Conservation (phyloP, 2,329 filamentous ascomycete genomes). For the Fusarium hainanense region DNA sequence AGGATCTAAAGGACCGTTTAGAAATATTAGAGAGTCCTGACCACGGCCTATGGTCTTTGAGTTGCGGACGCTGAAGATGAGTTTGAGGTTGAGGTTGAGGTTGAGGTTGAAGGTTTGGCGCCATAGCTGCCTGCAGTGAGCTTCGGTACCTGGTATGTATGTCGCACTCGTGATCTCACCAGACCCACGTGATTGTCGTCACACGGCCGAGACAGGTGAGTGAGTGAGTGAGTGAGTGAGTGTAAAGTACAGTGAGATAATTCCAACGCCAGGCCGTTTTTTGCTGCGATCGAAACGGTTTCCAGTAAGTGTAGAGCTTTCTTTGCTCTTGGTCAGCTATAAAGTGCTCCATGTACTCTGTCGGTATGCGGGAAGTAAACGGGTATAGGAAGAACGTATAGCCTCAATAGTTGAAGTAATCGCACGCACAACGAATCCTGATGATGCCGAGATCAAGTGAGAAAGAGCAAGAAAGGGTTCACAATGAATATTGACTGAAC, state of each 20-base stretch:
- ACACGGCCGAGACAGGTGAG: conserved; percentile 34
- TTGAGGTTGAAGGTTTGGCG: conserved; percentile 41
- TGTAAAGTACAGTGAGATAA: background rate
- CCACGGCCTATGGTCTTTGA: conserved; percentile 56
- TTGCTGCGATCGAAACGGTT: conserved; percentile 14
- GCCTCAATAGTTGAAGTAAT: background rate
- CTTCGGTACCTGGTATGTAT: background rate
- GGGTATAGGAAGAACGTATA: background rate
- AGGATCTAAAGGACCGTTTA: conserved; percentile 68
- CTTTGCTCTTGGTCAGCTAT: conserved; percentile 14
- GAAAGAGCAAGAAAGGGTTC: conserved; percentile 11
- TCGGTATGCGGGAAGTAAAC: background rate
- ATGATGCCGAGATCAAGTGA: background rate
- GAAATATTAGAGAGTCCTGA: conserved; percentile 63
- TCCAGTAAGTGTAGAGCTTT: conserved; percentile 10
- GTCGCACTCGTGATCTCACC: conserved; percentile 39
- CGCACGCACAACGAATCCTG: background rate
- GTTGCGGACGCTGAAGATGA: conserved; percentile 53
- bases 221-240: conserved; percentile 10
- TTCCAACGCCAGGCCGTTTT: conserved; percentile 14
- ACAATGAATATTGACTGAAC: background rate
- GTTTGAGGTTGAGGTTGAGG: conserved; percentile 36
- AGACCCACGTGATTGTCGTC: conserved; percentile 46
- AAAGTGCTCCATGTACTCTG: conserved; percentile 34
- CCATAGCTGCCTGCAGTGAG: conserved; percentile 27